Conservation (phyloP, 1,284 basidiomycete genomes). For the Baeospora myosura region DNA sequence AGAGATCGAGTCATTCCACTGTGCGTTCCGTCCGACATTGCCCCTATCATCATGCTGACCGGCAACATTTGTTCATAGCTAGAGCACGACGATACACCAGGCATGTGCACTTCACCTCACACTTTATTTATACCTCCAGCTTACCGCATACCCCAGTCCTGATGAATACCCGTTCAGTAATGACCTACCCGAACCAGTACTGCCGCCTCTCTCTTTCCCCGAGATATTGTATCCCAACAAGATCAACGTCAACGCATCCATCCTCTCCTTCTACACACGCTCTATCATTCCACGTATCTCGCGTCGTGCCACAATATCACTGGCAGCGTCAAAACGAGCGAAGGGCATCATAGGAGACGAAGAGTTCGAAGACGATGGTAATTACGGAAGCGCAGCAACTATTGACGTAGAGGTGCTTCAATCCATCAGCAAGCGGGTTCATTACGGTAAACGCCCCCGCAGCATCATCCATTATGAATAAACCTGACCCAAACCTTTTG, state of each 20-base stretch:
- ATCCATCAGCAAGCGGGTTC: conserved; percentile 90
- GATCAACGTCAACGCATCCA: conserved; percentile 84
- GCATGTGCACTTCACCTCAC: conserved; percentile 30
- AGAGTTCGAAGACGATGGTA: conserved; percentile 85
- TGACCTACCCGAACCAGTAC: conserved; percentile 78
- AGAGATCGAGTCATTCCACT: conserved; percentile 92
- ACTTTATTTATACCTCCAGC: conserved; percentile 6
- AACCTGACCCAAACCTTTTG: background rate
- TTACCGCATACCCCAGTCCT: conserved; percentile 47
- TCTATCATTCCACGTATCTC: conserved; percentile 82
- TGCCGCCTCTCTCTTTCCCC: conserved; percentile 74
- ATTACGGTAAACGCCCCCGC: conserved; percentile 82
- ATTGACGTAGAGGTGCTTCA: conserved; percentile 93
- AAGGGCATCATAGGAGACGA: conserved; percentile 59
- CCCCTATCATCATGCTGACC: conserved; percentile 5
- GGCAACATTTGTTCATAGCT: conserved; percentile 47
- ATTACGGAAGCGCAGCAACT: conserved; percentile 92
- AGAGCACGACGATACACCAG: conserved; percentile 91
- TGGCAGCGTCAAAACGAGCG: conserved; percentile 57
- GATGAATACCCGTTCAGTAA: conserved; percentile 95
- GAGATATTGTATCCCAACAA: conserved; percentile 74
- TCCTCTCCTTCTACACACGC: conserved; percentile 83
- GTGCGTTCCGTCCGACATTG: conserved; percentile 37
- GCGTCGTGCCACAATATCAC: conserved; percentile 51
- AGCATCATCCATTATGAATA: background rate